Evolutionary conservation across 495 filamentous ascomycete species (phyloP), one percentile per base, ranked within the genome.

Genomic region (Neurospora sp.): DNA sequence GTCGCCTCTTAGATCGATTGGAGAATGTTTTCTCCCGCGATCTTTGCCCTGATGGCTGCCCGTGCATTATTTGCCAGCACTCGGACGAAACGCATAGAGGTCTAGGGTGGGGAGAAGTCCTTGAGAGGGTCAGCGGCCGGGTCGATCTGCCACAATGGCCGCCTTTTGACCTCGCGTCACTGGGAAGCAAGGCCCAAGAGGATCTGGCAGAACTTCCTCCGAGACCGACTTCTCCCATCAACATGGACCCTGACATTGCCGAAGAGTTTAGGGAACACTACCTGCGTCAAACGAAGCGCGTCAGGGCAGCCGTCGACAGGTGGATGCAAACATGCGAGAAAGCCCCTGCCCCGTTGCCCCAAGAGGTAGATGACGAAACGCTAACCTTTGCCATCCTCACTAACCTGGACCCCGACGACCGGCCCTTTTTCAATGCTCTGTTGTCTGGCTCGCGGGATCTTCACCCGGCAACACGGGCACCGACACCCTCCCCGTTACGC

Each of bases 41-140:
- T 76, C 91, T 99, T 41, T 92, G 93, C 0, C 90, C 89, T 0
- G 90, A 97, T 73, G 89, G 87, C 3, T 98, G 94, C 79, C 81
- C 81, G 27, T 87, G 94, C 80, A 81, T 92, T 68, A 91, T 97
- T 85, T 98, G 94, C 76, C 86, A 92, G 48, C 74, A 81, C 41
- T 79, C 82, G 5, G 86, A 86, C 37, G 86, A 90, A 68, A 84
- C 85, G 3, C 87, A 86, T 53, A 82, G 87, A 41, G 94, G 94
- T 2, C 84, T 98, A n/a, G 94, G 93, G 75, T 99, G 96, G 96
- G 94, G 95, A 2, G 96, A 98, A 75, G 93, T 98, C 8, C 85
- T 99, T 35, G 96, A 99, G 82, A 88, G 93, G 74, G 94, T 97
- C 7, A 94, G 93, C 72, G 94, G 94, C 9, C 89, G 94, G 71